Evolutionary conservation across 441 rosid genomes (phyloP), one percentile per base, ranked within the genome.

Genomic region (Euphorbia celastroides): DNA sequence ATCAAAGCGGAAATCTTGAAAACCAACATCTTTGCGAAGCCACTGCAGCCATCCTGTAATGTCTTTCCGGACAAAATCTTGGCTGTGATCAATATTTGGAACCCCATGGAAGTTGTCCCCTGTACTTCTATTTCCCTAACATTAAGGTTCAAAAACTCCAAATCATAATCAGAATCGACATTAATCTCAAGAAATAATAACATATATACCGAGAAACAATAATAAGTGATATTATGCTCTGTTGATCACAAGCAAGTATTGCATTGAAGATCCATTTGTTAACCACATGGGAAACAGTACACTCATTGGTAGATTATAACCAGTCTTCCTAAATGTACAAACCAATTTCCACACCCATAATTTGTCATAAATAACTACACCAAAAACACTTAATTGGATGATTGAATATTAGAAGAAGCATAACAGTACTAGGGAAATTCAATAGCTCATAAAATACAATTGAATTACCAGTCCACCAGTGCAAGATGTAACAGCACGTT

Each of bases 1-100:
- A 82, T 89, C 99, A 80, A 89, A 93, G 65, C 93, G 99, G 41
- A 91, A 90, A 80, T 93, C 96, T 42, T 89, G 86, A 84, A 91
- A 93, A 41, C 97, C 95, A n/a, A 84, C 81, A 5, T 71, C 79
- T 57, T 78, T 51, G n/a, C 84, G 85, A 23, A 93, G 67, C 99
- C 97, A 82, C 64, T 78, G 83, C 83, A 93, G 79, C 97, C 96
- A 93, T 30, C 69, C 81, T 27, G 72, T 80, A 51, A 89, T 83
- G 82, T 91, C 99, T 75, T 83, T 91, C 55, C 92, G 83, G 62
- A 91, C 99, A 83, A 93, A 91, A 51, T 80, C 74, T 72, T 93
- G 96, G 71, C 78, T 82, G 50, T 93, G 97, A 75, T 93, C 99
- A 76, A 93, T 78, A 82, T 93, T 90, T 68, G 99, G 99, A 75